A percentile compares a stretch with the other conserved stretches of the same genome.
These are phyloP conservation scores for Geotrichum carabidarum DNA, from an alignment of 1,139 yeast species.

Conservation along the genomic window DNA sequence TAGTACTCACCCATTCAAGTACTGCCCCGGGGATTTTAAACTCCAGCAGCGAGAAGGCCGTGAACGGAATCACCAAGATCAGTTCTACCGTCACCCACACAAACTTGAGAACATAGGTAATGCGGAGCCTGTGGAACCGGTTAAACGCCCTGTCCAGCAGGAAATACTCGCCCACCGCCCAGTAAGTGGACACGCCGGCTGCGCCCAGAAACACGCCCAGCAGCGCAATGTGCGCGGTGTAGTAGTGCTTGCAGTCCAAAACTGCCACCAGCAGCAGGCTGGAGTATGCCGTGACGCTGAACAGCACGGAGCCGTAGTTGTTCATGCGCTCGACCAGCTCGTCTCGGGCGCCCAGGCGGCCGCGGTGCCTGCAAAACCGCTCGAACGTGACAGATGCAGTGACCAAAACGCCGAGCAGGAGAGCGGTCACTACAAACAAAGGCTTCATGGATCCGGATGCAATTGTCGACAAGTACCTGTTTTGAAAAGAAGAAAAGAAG, in stretches of 20 bases:
- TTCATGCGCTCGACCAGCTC: conserved; percentile 10
- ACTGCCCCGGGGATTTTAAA: conserved; percentile 16
- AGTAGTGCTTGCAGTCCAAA: conserved; percentile 15
- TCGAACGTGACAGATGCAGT: conserved; percentile 12
- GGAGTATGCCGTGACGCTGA: conserved; percentile 16
- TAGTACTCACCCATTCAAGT: conserved; percentile 18
- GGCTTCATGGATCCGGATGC: conserved; percentile 20
- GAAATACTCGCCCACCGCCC: conserved; percentile 15
- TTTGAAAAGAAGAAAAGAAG: background rate
- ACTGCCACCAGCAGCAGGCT: conserved; percentile 18
- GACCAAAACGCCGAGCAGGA: conserved; percentile 15
- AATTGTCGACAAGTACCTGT: conserved; percentile 18
- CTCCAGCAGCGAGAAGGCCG: conserved; percentile 17
- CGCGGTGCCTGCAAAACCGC: conserved; percentile 16
- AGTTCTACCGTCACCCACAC: conserved; percentile 18
- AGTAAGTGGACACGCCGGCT: conserved; percentile 18
- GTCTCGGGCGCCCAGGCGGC: conserved; percentile 9
- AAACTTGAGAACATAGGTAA: conserved; percentile 16
- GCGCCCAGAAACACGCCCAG: conserved; percentile 17
- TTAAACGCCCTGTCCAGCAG: conserved; percentile 13
- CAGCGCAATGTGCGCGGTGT: conserved; percentile 13
- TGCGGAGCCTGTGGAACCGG: conserved; percentile 15
- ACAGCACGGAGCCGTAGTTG: conserved; percentile 14
- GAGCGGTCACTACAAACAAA: conserved; percentile 17
- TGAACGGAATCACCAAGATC: conserved; percentile 17